Conservation (phyloP, 2,329 filamentous ascomycete genomes). For the Elsinoe batatas region DNA sequence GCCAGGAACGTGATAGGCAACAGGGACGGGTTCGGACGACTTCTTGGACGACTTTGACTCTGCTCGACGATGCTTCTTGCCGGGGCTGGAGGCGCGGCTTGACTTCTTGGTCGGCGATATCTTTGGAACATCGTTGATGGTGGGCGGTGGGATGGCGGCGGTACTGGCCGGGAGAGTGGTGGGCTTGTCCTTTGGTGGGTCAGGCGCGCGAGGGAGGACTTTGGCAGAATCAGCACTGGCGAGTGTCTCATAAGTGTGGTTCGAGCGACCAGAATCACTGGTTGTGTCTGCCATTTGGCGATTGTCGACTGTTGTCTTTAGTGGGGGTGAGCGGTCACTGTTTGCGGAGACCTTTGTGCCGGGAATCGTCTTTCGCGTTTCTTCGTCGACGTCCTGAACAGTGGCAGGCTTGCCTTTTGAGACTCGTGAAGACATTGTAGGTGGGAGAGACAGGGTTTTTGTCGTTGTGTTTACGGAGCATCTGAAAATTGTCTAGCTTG, state of each 20-base stretch:
- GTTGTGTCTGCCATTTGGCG: not conserved
- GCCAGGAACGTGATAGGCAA: not conserved
- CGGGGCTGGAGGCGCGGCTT: constrained; percentile 4
- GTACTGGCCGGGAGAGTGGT: not conserved
- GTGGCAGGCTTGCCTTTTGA: constrained; percentile 8
- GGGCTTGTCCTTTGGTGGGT: constrained; percentile 1
- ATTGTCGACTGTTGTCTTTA: not conserved
- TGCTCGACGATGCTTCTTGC: constrained; percentile 7
- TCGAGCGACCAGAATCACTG: constrained; percentile 11
- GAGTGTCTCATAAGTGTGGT: constrained; percentile 6
- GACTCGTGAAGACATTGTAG: not conserved
- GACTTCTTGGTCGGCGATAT: constrained; percentile 1
- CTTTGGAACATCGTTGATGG: not conserved
- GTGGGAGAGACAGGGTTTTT: not conserved
- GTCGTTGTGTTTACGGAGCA: constrained; percentile 9
- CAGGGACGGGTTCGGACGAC: not conserved
- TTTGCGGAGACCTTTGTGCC: constrained; percentile 8
- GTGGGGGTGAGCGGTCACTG: not conserved
- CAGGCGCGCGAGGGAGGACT: constrained; percentile 2
- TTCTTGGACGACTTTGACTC: constrained; percentile 9
- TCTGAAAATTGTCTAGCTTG: constrained; percentile 11
- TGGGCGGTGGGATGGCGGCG: not conserved
- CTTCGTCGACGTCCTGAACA: constrained; percentile 7
- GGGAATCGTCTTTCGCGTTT: not conserved
- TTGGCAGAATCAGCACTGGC: constrained; percentile 9